Evolutionary conservation across 1,139 yeast species (phyloP).

Genomic region (Tardiomyces blankii): DNA sequence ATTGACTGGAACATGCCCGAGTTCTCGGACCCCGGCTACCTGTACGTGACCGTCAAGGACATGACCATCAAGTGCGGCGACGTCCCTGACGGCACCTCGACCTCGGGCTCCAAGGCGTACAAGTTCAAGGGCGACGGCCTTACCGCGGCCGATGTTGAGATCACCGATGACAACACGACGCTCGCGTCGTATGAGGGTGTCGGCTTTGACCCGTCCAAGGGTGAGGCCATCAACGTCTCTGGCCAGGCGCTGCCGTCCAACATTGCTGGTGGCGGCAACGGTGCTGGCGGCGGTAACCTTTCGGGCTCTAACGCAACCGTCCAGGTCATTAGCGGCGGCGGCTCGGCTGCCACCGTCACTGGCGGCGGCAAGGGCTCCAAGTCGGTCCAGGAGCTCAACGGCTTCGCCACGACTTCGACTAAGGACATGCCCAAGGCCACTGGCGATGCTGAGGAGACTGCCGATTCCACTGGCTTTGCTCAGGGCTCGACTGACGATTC

Average conservation of each 20-base stretch:
- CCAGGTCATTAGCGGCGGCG: background rate
- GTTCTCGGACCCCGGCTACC: constrained; percentile 61
- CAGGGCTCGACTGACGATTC: background rate
- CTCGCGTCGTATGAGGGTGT: constrained; percentile 54
- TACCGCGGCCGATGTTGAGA: constrained; percentile 37
- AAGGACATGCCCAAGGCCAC: background rate
- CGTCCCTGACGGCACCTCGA: constrained; percentile 41
- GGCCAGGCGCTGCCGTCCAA: background rate
- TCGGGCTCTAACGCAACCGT: background rate
- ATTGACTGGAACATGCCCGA: constrained; percentile 74
- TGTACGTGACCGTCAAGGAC: constrained; percentile 50
- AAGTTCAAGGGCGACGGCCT: constrained; percentile 46
- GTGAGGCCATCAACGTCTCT: background rate
- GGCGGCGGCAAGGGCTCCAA: background rate
- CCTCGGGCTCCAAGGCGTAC: constrained; percentile 43
- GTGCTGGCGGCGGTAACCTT: background rate
- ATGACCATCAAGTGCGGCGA: constrained; percentile 54
- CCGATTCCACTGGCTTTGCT: background rate
- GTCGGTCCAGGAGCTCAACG: background rate
- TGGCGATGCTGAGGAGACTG: background rate
- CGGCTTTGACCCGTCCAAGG: constrained; percentile 1
- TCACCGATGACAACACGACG: constrained; percentile 48
- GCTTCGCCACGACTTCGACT: background rate
- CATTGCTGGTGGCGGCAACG: background rate
- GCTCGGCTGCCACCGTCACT: background rate